Evolutionary conservation across 257 asterid species (phyloP).

Genomic region (Ocimum tenuiflorum): DNA sequence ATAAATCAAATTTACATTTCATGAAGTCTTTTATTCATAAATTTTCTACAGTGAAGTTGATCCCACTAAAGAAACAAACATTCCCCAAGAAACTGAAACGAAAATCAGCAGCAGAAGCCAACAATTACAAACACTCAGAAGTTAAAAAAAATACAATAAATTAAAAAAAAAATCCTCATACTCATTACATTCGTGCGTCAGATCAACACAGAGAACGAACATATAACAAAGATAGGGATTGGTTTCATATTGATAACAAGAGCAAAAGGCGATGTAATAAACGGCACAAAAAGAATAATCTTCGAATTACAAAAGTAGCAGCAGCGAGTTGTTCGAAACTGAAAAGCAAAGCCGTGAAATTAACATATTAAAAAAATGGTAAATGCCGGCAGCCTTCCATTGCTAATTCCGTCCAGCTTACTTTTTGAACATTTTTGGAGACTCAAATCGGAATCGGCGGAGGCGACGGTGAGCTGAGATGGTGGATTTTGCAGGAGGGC

Average conservation of each 20-base stretch:
- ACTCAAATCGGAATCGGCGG: neutral
- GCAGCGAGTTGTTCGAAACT: neutral
- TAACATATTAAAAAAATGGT: neutral
- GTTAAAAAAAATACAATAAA: neutral
- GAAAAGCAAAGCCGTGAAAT: neutral
- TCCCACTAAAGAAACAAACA: neutral
- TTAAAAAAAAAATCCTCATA: neutral
- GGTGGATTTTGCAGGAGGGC: constrained; percentile 9
- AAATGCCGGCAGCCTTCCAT: neutral
- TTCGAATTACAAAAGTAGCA: neutral
- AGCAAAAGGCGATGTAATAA: neutral
- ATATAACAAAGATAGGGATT: neutral
- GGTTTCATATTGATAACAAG: neutral
- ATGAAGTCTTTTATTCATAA: neutral
- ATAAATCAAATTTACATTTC: neutral
- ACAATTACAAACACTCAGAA: neutral
- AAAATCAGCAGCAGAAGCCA: neutral
- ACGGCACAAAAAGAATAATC: neutral
- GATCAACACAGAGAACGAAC: constrained; percentile 10
- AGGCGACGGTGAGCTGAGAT: constrained; percentile 27
- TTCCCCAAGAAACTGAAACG: neutral
- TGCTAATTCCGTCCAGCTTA: constrained; percentile 22
- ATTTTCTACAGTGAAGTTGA: neutral
- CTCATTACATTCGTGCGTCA: neutral
- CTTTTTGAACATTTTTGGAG: constrained; percentile 66